Base-by-base conservation (phyloP, 805 yeast genomes). In the Komagataella populi region DNA sequence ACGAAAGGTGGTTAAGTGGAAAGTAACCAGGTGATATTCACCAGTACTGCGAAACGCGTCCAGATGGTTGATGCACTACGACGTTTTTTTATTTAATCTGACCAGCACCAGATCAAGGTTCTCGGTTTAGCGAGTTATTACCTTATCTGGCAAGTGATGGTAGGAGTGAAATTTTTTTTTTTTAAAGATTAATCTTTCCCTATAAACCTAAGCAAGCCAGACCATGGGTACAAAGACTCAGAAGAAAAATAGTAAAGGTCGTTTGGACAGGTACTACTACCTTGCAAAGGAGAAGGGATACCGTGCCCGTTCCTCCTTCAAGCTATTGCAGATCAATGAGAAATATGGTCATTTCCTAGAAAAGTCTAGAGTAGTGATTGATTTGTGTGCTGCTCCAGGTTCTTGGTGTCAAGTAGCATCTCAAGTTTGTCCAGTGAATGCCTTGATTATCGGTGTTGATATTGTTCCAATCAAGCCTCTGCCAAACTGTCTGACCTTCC, bases 401-500 rank as follows among this genome's bases (percentile, higher is more conserved):
- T 88, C 97, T 3, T 93, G 99, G 99, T 93, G 99, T 77, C 99
- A 93, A 71, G 98, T 93, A 47, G 99, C 99, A 0, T 81, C 96
- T 1, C 86, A 89, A 55, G 68, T 88, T 51, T 89, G 98, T 70
- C 98, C 99, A 1, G 74, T 89, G 1, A 88, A 89, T 67, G 87
- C 97, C 0, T 75, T 93, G 58, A 93, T 93, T 61, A 88, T 93
- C 51, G 99, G 99, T 68, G 99, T 93, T n/a, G 99, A 93, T 77
- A 84, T 93, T 61, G 98, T 90, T 39, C 97, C 97, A 16, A 93
- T 93, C 72, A 91, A 88, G 63, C 84, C 96, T n/a, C 75, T 93
- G 64, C 97, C 98, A 23, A 90, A 93, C 63, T 85, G 85, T 61
- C 90, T 89, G 55, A 84, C 96, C 2, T 93, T 93, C 68, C 97